phyloP scores from a whole-genome alignment of 495 filamentous ascomycete genomes.

The Apodospora peruviana region DNA sequence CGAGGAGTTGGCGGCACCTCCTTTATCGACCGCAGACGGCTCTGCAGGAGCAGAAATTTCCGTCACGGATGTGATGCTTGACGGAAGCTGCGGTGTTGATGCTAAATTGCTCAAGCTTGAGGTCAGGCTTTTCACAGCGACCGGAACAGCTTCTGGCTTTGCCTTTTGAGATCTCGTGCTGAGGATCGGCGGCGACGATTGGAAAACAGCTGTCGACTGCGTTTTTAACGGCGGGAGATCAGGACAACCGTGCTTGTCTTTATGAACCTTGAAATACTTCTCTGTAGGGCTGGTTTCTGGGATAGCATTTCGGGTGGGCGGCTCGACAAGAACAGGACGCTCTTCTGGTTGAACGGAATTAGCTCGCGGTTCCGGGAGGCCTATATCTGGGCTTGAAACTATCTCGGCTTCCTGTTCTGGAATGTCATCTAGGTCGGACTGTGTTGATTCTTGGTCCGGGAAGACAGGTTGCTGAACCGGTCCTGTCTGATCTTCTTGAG shows the following conservation, averaged over 20 bases:
- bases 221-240: not conserved
- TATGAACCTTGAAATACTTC: not conserved
- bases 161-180: conserved; percentile 15
- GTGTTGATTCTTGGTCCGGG: conserved; percentile 17
- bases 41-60: conserved; percentile 10
- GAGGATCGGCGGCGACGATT: conserved; percentile 25
- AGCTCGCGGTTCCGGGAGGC: conserved; percentile 9
- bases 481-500: conserved; percentile 15
- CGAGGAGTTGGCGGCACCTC: conserved; percentile 21
- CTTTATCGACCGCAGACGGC: not conserved
- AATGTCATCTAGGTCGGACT: conserved; percentile 14
- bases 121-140: conserved; percentile 10
- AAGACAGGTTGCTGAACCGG: not conserved
- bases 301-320: conserved; percentile 16
- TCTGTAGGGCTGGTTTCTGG: conserved; percentile 36
- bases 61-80: conserved; percentile 21
- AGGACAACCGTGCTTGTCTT: not conserved
- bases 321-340: not conserved
- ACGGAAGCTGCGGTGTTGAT: conserved; percentile 28
- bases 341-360: not conserved
- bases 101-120: conserved; percentile 30
- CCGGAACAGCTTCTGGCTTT: conserved; percentile 4
- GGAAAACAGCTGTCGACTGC: conserved; percentile 7
- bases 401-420: conserved; percentile 1
- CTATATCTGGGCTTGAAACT: conserved; percentile 1